A percentile compares a stretch with the other conserved stretches of the same genome.
These are phyloP conservation scores for Poa annua DNA, from an alignment of 176 grass and related monocot species.

Conservation along the genomic window DNA sequence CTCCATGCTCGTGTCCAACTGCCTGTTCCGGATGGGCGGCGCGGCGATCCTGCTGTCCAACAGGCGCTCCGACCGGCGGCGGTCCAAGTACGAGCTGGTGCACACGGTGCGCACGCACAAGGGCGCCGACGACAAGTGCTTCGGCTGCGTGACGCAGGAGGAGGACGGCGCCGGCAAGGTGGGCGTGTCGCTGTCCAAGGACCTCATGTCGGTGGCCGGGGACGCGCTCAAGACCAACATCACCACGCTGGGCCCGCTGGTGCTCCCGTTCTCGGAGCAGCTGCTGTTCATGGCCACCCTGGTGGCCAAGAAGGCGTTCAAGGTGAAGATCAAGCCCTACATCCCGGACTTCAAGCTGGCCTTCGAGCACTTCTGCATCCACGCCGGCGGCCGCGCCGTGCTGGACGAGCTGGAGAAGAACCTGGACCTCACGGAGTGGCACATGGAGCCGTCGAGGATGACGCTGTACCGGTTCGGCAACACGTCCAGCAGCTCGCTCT, in stretches of 20 bases:
- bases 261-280: constrained; percentile 87
- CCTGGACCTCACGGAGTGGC: constrained; percentile 83
- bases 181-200: constrained; percentile 87
- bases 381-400: constrained; percentile 83
- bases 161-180: constrained; percentile 70
- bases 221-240: constrained; percentile 98
- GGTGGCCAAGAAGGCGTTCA: constrained; percentile 81
- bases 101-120: constrained; percentile 96
- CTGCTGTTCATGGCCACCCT: constrained; percentile 80
- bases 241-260: constrained; percentile 83
- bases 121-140: constrained; percentile 83
- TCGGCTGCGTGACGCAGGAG: constrained; percentile 82
- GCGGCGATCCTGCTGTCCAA: constrained; percentile 92
- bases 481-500: constrained; percentile 94
- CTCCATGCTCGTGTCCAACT: constrained; percentile 87
- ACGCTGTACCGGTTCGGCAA: constrained; percentile 91
- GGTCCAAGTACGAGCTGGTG: constrained; percentile 92
- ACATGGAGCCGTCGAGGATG: constrained; percentile 97
- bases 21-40: constrained; percentile 90
- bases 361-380: constrained; percentile 96
- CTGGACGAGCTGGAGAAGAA: constrained; percentile 94
- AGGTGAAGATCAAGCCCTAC: constrained; percentile 92
- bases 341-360: constrained; percentile 98
- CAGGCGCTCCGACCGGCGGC: constrained; percentile 46
- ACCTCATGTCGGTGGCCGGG: constrained; percentile 91